Evolutionary conservation across 208 protist genomes (phyloP), one percentile per base, ranked within the genome.

Genomic region (Leptomonas pyrrhocoris): DNA sequence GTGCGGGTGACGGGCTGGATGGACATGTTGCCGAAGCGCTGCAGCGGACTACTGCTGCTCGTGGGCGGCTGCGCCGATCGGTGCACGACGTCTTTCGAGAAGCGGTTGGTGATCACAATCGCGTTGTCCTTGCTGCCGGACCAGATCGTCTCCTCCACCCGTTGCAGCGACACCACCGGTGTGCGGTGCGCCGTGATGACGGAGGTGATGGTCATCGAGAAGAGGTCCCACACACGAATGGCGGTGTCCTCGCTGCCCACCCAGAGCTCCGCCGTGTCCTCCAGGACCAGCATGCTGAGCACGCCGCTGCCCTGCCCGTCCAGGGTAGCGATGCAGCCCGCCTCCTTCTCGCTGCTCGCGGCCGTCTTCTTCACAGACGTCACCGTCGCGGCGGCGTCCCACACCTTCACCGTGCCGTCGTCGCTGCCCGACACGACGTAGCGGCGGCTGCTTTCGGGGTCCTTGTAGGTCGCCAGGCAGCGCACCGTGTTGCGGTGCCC

Each of bases 101-200:
- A 73, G 72, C 84, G 73, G 65, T 81, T 68, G n/a, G 74, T 66
- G 53, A 86, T 78, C 67, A 86, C 72, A 28, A 94, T 71, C 28
- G 57, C 77, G 58, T 85, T 83, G 62, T 89, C 82, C 76, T 89
- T 90, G 57, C 73, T 84, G 58, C 87, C 83, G 43, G 73, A 86
- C 90, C 86, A 95, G 60, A 95, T 80, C 43, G 74, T 81, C 40
- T 86, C 78, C 27, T 66, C 81, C 36, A 93, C 67, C 60, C 74
- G 70, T 45, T 70, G 71, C 65, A 93, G 54, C 23, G 81, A 63
- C 9, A 80, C 79, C 6, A 93, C 68, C 21, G 88, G 80, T 13
- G 83, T 80, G 42, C 62, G 70, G 68, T 90, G 88, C 4, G 75
- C 79, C 8, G 68, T 74, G 48, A 89, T 59, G 27, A 74, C 61